A percentile compares a stretch with the other conserved stretches of the same genome.
These are phyloP conservation scores for Xylaria longipes DNA, from an alignment of 495 filamentous ascomycete genomes.

Conservation along the genomic window DNA sequence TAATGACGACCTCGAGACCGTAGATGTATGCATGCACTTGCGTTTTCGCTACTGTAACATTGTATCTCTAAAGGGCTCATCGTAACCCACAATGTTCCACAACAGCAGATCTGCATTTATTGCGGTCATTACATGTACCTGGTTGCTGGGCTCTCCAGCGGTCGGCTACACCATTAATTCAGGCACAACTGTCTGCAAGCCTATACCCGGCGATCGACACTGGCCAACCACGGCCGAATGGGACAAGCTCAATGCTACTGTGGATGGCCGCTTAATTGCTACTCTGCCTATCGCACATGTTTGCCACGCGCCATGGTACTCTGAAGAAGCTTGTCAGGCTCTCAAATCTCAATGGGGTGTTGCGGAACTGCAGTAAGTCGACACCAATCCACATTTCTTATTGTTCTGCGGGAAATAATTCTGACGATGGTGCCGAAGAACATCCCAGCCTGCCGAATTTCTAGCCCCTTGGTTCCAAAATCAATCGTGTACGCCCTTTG, in stretches of 20 bases:
- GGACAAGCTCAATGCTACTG: slow-evolving; percentile 46
- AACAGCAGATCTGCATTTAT: background rate
- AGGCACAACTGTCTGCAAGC: slow-evolving; percentile 20
- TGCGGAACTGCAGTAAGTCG: slow-evolving; percentile 2
- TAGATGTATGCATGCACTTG: background rate
- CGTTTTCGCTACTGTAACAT: background rate
- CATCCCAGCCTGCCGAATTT: background rate
- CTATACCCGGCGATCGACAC: slow-evolving; percentile 30
- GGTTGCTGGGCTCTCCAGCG: background rate
- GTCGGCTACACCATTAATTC: background rate
- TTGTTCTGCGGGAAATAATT: background rate
- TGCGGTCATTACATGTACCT: background rate
- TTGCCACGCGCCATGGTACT: slow-evolving; percentile 47
- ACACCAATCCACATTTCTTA: background rate
- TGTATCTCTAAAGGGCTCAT: background rate
- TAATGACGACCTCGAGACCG: background rate
- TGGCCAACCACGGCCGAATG: slow-evolving; percentile 41
- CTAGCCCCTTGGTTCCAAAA: background rate
- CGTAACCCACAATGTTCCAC: slow-evolving; percentile 2
- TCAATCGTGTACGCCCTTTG: background rate
- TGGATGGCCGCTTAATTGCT: slow-evolving; percentile 47
- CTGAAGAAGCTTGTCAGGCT: slow-evolving; percentile 28
- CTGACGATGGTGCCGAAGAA: slow-evolving; percentile 20
- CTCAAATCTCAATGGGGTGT: slow-evolving; percentile 18
- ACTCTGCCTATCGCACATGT: slow-evolving; percentile 44